Conservation (phyloP, 2,329 filamentous ascomycete genomes). For the Trichoderma hamatum region DNA sequence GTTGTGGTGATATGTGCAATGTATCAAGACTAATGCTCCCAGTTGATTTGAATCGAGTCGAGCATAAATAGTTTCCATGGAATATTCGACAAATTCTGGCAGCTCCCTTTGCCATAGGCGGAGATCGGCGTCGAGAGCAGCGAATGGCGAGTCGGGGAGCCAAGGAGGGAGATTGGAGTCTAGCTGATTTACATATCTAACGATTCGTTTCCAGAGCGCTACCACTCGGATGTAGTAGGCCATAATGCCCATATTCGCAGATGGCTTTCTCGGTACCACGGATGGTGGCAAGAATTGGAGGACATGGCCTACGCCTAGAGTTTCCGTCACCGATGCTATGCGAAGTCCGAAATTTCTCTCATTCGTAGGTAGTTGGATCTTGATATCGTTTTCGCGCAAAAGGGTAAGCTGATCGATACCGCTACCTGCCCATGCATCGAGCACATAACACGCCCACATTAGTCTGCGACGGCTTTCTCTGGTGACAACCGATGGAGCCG, state of each 20-base stretch:
- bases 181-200: constrained; percentile 48
- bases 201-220: constrained; percentile 46
- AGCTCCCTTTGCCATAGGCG: constrained; percentile 47
- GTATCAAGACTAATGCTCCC: constrained; percentile 48
- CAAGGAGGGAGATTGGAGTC: constrained; percentile 47
- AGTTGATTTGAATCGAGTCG: constrained; percentile 51
- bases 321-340: constrained; percentile 46
- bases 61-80: constrained; percentile 49
- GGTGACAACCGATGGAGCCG: constrained; percentile 41
- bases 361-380: constrained; percentile 47
- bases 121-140: constrained; percentile 45
- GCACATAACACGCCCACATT: constrained; percentile 49
- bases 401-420: constrained; percentile 46
- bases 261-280: constrained; percentile 44
- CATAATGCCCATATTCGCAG: constrained; percentile 50
- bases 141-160: constrained; percentile 49
- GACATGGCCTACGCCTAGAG: constrained; percentile 46
- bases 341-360: constrained; percentile 48
- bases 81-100: constrained; percentile 49
- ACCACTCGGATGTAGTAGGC: constrained; percentile 48
- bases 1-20: constrained; percentile 52
- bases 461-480: constrained; percentile 45
- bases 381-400: constrained; percentile 46
- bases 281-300: constrained; percentile 46
- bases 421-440: constrained; percentile 47